Conservation (phyloP, 768 basidiomycete genomes). For the Boletus vermiculosoides region DNA sequence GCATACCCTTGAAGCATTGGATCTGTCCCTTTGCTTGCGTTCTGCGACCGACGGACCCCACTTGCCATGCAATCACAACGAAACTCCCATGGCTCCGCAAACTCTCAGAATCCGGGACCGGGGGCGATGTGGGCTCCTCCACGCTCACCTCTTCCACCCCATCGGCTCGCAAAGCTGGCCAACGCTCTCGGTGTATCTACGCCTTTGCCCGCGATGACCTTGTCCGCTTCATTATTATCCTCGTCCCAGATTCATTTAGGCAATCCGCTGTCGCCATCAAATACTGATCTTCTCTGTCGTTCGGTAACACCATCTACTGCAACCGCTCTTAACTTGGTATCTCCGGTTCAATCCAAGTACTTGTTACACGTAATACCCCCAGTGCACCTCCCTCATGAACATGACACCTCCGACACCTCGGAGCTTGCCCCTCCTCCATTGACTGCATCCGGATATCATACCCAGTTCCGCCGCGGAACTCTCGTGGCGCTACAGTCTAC, state of each 20-base stretch:
- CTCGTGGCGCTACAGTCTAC: slow-evolving; percentile 84
- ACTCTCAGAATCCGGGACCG: slow-evolving; percentile 11
- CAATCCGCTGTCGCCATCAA: slow-evolving; percentile 18
- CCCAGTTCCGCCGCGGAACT: slow-evolving; percentile 79
- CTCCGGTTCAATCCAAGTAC: slow-evolving; percentile 56
- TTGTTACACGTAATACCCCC: slow-evolving; percentile 87
- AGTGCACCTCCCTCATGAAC: slow-evolving; percentile 62
- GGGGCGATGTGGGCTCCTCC: slow-evolving; percentile 54
- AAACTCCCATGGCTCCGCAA: slow-evolving; percentile 10
- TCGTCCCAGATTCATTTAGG: slow-evolving; percentile 12
- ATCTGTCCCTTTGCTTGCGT: slow-evolving; percentile 8
- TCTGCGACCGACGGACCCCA: neutral
- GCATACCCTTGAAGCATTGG: slow-evolving; percentile 1
- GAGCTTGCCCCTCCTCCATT: slow-evolving; percentile 53
- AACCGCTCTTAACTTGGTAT: slow-evolving; percentile 39
- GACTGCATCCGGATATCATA: slow-evolving; percentile 71
- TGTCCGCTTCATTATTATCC: slow-evolving; percentile 13
- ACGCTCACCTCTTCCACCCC: slow-evolving; percentile 69
- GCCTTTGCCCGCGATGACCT: slow-evolving; percentile 56
- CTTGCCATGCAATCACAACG: slow-evolving; percentile 17
- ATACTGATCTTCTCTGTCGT: slow-evolving; percentile 40
- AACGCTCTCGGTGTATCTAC: slow-evolving; percentile 83
- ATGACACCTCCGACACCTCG: slow-evolving; percentile 44
- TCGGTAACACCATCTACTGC: slow-evolving; percentile 49
- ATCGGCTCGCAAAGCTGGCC: slow-evolving; percentile 77